Evolutionary conservation across 129 eudicot species (phyloP), one percentile per base, ranked within the genome.

Genomic region (Pulicaria dysenterica): DNA sequence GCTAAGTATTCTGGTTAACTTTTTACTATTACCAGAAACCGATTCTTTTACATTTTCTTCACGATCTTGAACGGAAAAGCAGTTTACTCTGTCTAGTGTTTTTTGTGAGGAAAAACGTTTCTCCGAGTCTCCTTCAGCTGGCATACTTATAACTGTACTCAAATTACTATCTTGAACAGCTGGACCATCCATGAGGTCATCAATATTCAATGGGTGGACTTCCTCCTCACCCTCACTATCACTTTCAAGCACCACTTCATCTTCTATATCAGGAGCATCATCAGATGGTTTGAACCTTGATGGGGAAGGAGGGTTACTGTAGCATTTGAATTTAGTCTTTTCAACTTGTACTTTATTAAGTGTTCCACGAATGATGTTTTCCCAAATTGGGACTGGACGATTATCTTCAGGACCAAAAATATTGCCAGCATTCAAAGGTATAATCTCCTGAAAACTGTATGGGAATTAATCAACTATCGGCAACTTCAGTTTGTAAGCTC

Each of bases 291-390:
- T 83, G 57, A 88, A 94, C 82, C 83, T 81, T 81, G 99, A 80
- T 36, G 99, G 99, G 73, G 99, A 94, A 50, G 99, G 75, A 47
- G 99, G 99, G 71, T 90, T 87, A 77, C 96, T 94, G 85, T 77
- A 90, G 81, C 84, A 85, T 75, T 88, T 94, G 60, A 67, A 88
- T 75, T 75, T 90, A 9, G 80, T 73, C 56, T 40, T 84, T 53
- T 51, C 85, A 0, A 84, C 85, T 40, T 63, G 82, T 41, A 83
- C 76, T 82, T 77, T 84, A 59, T 85, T 84, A 19, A 94, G 93
- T 58, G 96, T 77, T 51, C 83, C 88, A 31, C 99, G 97, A 8
- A 94, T 94, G 24, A 90, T 67, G 55, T 75, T 84, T 85, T 94
- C 99, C 99, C 99, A 94, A 72, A 70, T 71, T 40, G 85, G 77